phyloP scores from a whole-genome alignment of 1,284 basidiomycete genomes.

The Boletus semigastroideus region DNA sequence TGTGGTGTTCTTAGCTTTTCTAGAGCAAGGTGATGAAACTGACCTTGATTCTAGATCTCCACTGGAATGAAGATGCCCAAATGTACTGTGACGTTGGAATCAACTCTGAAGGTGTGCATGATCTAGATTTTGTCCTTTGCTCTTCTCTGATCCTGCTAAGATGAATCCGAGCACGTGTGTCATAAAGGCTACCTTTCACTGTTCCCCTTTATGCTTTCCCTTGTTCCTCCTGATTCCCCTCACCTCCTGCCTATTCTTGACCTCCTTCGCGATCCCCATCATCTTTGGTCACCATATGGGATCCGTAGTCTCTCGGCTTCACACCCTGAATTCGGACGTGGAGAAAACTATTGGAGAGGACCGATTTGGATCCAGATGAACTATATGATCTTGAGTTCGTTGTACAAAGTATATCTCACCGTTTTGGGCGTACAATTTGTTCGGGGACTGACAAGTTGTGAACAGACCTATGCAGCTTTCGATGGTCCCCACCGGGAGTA shows the following conservation, averaged over 20 bases:
- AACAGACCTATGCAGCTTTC: conserved; percentile 72
- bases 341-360: conserved; percentile 96
- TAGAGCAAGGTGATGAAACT: conserved; percentile 4
- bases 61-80: conserved; percentile 85
- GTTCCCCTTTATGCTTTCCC: conserved; percentile 85
- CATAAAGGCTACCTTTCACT: conserved; percentile 91
- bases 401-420: conserved; percentile 62
- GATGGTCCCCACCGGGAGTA: conserved; percentile 79
- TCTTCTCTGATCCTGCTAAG: conserved; percentile 41
- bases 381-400: conserved; percentile 77
- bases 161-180: conserved; percentile 89
- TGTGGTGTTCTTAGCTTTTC: conserved; percentile 32
- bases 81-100: conserved; percentile 94
- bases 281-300: conserved; percentile 90
- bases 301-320: conserved; percentile 82
- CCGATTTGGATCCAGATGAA: conserved; percentile 98
- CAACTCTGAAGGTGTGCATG: conserved; percentile 68
- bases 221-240: conserved; percentile 74
- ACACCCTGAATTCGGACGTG: conserved; percentile 86
- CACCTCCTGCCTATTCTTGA: conserved; percentile 81
- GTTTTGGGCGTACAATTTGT: not conserved
- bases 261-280: conserved; percentile 73
- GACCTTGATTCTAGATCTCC: conserved; percentile 61
- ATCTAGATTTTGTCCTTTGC: conserved; percentile 11
- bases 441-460: conserved; percentile 7